Conservation (phyloP, 352 stramenopile species). For the Phytopythium chamaehyphon region DNA sequence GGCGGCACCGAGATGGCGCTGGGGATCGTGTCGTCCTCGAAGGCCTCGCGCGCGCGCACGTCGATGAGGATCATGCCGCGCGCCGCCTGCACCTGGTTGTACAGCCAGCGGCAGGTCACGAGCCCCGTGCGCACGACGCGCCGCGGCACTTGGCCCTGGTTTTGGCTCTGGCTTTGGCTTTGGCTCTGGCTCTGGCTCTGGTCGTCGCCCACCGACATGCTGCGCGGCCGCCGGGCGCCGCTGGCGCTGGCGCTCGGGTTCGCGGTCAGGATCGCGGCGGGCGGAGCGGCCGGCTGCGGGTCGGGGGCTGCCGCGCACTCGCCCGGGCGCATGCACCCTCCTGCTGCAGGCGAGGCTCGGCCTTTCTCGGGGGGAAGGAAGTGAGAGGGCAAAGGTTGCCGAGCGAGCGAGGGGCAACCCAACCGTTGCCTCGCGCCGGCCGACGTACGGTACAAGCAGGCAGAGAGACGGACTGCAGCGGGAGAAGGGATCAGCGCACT, state of each 20-base stretch:
- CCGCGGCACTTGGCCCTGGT: constrained; percentile 25
- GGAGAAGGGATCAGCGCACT: no score
- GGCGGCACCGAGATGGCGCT: constrained; percentile 71
- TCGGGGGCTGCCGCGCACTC: no score
- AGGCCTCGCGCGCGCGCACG: constrained; percentile 40
- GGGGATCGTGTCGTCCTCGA: constrained; percentile 73
- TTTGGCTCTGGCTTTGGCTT: constrained; percentile 11
- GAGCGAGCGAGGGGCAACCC: no score
- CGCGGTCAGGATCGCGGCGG: no score
- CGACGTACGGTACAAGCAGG: no score
- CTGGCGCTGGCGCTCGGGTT: neutral
- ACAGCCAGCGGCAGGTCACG: constrained; percentile 81
- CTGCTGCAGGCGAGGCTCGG: no score
- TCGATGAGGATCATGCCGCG: constrained; percentile 79
- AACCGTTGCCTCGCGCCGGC: no score
- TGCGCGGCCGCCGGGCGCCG: neutral
- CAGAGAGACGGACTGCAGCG: no score
- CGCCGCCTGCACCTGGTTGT: constrained; percentile 78
- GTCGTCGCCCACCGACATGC: constrained; percentile 41
- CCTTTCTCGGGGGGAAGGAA: no score
- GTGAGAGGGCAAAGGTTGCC: no score
- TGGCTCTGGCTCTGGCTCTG: constrained; percentile 10
- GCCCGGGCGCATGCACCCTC: no score
- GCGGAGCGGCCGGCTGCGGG: no score
- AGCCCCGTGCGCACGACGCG: constrained; percentile 55